phyloP scores from a whole-genome alignment of 768 basidiomycete species.

The Pulveroboletus sp. region DNA sequence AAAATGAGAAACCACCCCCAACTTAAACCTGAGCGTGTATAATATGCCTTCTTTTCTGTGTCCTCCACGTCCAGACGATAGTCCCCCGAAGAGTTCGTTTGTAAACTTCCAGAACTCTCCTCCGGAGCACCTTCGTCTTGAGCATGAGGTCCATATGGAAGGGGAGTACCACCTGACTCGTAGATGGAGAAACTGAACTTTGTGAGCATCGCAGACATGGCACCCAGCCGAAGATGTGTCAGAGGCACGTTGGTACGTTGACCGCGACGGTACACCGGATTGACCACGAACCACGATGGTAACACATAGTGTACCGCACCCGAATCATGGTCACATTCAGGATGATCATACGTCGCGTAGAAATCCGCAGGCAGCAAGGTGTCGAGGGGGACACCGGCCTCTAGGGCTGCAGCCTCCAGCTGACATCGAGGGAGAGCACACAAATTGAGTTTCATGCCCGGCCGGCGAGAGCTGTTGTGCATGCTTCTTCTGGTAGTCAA shows the following conservation, averaged over 20 bases:
- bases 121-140: neutral
- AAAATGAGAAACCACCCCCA: conserved; percentile 68
- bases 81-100: conserved; percentile 10
- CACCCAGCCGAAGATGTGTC: conserved; percentile 56
- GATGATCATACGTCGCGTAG: conserved; percentile 17
- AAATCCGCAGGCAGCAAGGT: conserved; percentile 45
- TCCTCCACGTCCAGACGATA: conserved; percentile 18
- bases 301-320: neutral
- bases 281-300: conserved; percentile 17
- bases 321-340: neutral
- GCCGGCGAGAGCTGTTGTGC: conserved; percentile 22
- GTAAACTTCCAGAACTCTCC: conserved; percentile 10
- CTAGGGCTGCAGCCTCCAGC: conserved; percentile 61
- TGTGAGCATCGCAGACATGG: conserved; percentile 56
- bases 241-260: conserved; percentile 29
- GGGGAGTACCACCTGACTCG: conserved; percentile 16
- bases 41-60: conserved; percentile 57
- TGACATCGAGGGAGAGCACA: conserved; percentile 54
- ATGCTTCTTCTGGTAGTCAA: conserved; percentile 2
- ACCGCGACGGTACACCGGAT: conserved; percentile 19
- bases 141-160: neutral
- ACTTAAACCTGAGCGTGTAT: conserved; percentile 53
- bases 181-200: conserved; percentile 46
- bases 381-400: conserved; percentile 61
- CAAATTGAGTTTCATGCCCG: conserved; percentile 60